Percentiles rank a stretch among this genome's conserved stretches.
These are phyloP conservation scores for Camellia granthamiana DNA, from an alignment of 148 eudicot species.

Conservation along the genomic window DNA sequence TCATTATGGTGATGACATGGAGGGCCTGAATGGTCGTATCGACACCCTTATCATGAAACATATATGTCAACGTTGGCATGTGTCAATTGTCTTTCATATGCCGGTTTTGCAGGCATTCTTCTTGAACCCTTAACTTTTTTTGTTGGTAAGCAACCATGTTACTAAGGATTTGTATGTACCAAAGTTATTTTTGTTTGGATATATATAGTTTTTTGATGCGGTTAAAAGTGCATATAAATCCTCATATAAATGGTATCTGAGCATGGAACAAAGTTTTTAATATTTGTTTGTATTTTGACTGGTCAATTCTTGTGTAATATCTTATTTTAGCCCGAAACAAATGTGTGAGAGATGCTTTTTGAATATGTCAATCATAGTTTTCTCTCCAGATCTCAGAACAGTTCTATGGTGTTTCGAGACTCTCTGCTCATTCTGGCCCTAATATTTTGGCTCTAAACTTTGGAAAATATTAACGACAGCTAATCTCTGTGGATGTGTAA, in stretches of 20 bases:
- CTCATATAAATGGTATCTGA: no score
- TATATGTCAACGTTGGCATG: slow-evolving; percentile 10
- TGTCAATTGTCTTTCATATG: background rate
- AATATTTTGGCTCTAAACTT: slow-evolving; percentile 17
- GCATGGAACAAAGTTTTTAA: background rate
- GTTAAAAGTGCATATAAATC: background rate
- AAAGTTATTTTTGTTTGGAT: background rate
- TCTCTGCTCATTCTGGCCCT: background rate
- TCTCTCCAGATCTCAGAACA: background rate
- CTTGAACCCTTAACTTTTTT: background rate
- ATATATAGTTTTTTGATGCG: background rate
- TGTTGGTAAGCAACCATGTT: background rate
- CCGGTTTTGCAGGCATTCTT: background rate
- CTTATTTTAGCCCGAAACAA: background rate
- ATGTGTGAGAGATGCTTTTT: background rate
- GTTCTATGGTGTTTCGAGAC: background rate
- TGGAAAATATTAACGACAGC: background rate
- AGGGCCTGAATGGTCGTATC: no score
- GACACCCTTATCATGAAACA: slow-evolving; percentile 23
- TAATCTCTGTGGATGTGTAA: no score
- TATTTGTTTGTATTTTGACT: background rate
- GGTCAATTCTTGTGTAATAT: background rate
- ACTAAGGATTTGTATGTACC: background rate
- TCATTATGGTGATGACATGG: no score
- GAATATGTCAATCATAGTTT: slow-evolving; percentile 4